Evolutionary conservation across 2,329 filamentous ascomycete genomes (phyloP), one percentile per base, ranked within the genome.

Genomic region (Colletotrichum sp.): DNA sequence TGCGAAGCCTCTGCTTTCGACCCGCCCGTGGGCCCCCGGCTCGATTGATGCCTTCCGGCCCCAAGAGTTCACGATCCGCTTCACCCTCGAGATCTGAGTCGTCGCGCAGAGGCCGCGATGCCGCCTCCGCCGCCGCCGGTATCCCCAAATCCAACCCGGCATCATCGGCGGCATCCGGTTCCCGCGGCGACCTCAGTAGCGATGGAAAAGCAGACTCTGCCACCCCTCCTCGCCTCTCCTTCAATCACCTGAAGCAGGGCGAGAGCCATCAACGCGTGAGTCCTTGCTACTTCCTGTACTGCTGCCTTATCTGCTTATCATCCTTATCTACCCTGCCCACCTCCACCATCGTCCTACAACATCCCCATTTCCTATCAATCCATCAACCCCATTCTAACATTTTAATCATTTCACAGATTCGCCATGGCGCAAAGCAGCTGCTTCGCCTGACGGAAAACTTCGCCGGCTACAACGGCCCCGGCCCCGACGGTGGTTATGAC

Each of bases 21-120:
- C 34, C 70, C 34, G 64, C 64, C 48, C 15, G 30, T 63, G 43
- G 70, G 73, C 64, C 73, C 67, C 34, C 70, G 70, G 57, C 73
- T 58, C 73, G 64, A 64, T 75, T 75, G 73, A 75, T 75, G 73
- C 70, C 73, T 75, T 75, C 70, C 70, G 73, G 70, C 73, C 70
- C 58, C 26, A 48, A 64, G 30, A 73, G 71, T 34, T 32, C 73
- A 73, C 70, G 70, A 75, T 75, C 73, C 70, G 70, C 69, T 30
- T 75, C 73, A 5, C 26, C 58, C 32, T 58, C 32, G 70, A 73
- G 48, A 69, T 32, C 70, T 58, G 73, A 34, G 43, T 73, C 43
- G 70, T 64, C 64, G 32, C 73, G 43, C 34, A 24, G 38, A 15
- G 26, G 34, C 13, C 24, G n/a, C 9, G 34, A 65, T 32, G 28